phyloP scores from a whole-genome alignment of 768 basidiomycete species.

The Auricularia heimuer region DNA sequence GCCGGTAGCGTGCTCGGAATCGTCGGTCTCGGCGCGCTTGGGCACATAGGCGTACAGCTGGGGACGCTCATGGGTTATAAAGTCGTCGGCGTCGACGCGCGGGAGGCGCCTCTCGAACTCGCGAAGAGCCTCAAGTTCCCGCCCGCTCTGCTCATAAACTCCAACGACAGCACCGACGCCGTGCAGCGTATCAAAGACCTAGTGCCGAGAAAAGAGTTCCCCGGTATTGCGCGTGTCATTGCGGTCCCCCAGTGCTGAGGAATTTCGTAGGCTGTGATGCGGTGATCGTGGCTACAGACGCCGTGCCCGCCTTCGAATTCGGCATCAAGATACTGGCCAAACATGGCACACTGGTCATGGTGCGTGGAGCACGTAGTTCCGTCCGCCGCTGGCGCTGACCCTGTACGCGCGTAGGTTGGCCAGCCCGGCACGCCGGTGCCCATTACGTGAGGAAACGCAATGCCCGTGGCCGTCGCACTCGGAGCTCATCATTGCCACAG shows the following conservation, averaged over 20 bases:
- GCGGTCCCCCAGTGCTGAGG: background rate
- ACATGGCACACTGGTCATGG: conserved; percentile 11
- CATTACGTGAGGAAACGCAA: background rate
- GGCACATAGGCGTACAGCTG: conserved; percentile 10
- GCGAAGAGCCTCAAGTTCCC: conserved; percentile 7
- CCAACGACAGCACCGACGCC: background rate
- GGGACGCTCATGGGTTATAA: conserved; percentile 12
- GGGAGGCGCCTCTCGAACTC: conserved; percentile 12
- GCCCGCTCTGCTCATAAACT: conserved; percentile 11
- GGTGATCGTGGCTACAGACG: conserved; percentile 13
- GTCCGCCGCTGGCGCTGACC: background rate
- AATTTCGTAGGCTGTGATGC: conserved; percentile 7
- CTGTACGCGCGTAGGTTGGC: background rate
- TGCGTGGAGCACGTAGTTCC: background rate
- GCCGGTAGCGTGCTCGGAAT: conserved; percentile 5
- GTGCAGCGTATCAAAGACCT: background rate
- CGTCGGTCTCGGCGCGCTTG: conserved; percentile 5
- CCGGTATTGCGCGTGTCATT: background rate
- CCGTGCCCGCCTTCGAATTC: conserved; percentile 10
- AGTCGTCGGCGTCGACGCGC: conserved; percentile 11
- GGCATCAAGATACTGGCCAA: conserved; percentile 9
- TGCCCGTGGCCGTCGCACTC: background rate
- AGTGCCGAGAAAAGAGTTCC: background rate
- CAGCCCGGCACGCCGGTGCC: conserved; percentile 9
- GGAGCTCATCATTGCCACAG: background rate